Conservation (phyloP, 306 rosid genomes). For the Begonia masoniana region DNA sequence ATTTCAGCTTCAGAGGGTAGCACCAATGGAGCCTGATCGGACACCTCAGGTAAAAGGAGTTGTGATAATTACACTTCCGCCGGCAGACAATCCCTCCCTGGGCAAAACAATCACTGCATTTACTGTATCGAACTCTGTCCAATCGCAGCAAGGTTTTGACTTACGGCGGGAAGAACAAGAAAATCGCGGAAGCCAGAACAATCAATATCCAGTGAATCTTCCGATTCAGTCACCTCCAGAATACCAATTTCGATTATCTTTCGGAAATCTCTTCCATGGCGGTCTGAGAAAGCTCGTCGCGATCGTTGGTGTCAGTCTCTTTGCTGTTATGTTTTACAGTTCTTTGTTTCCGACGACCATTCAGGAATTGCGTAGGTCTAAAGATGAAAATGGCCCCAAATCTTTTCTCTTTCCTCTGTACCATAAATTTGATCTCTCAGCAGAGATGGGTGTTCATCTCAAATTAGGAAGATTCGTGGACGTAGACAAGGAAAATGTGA, state of each 20-base stretch:
- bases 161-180: constrained; percentile 7
- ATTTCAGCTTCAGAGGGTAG: constrained; percentile 7
- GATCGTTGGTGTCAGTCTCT: constrained; percentile 34
- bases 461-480: constrained; percentile 37
- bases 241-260: constrained; percentile 17
- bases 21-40: constrained; percentile 34
- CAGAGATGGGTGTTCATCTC: constrained; percentile 37
- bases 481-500: constrained; percentile 16
- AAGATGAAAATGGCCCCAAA: constrained; percentile 19
- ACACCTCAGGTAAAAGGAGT: constrained; percentile 35
- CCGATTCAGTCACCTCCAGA: constrained; percentile 19
- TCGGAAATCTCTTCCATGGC: constrained; percentile 14
- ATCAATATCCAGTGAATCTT: constrained; percentile 2
- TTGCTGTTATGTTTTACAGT: constrained; percentile 36
- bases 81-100: constrained; percentile 55
- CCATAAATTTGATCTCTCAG: constrained; percentile 25
- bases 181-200: neutral
- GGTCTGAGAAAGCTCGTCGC: constrained; percentile 27
- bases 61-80: constrained; percentile 74
- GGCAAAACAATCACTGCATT: constrained; percentile 83
- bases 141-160: constrained; percentile 2
- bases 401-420: constrained; percentile 45
- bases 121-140: constrained; percentile 28
- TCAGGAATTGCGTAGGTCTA: constrained; percentile 22
- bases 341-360: constrained; percentile 27